Conservation (phyloP, 208 protist species). For the Leishmania martiniquensis region DNA sequence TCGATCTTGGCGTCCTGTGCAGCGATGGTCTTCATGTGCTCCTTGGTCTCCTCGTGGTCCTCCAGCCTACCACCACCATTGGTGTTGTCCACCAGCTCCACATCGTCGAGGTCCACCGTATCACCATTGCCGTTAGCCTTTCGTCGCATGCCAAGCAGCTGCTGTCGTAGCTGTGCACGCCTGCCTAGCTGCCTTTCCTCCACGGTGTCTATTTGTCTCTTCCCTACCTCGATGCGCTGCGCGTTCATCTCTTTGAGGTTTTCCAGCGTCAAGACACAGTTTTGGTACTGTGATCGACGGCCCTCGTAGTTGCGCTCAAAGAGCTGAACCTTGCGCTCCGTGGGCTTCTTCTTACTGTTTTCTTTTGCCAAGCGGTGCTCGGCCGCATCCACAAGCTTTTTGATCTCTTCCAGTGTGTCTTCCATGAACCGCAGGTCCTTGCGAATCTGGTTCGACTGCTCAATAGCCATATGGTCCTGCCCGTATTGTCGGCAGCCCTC, state of each 20-base stretch:
- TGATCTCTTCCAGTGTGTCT: conserved; percentile 51
- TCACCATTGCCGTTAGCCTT: conserved; percentile 17
- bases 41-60: conserved; percentile 58
- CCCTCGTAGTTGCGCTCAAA: conserved; percentile 49
- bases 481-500: conserved; percentile 49
- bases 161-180: conserved; percentile 54
- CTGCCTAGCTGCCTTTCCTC: conserved; percentile 56
- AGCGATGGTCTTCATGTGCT: conserved; percentile 66
- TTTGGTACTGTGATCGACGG: conserved; percentile 38
- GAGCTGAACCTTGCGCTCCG: conserved; percentile 44
- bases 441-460: conserved; percentile 64
- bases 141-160: conserved; percentile 53
- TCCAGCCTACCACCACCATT: conserved; percentile 68
- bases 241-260: conserved; percentile 57
- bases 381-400: conserved; percentile 46
- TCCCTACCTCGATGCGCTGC: conserved; percentile 33
- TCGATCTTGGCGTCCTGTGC: conserved; percentile 72
- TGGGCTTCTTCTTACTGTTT: conserved; percentile 58
- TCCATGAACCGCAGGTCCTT: conserved; percentile 71
- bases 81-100: conserved; percentile 50
- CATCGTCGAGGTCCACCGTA: conserved; percentile 23
- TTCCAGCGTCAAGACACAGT: conserved; percentile 55
- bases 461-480: conserved; percentile 63
- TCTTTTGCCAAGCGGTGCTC: conserved; percentile 46
- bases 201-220: conserved; percentile 38